Percentiles rank a stretch among this genome's conserved stretches.
Conservation (phyloP, 2,329 filamentous ascomycete genomes). For the Purpureocillium takamizusanense region DNA sequence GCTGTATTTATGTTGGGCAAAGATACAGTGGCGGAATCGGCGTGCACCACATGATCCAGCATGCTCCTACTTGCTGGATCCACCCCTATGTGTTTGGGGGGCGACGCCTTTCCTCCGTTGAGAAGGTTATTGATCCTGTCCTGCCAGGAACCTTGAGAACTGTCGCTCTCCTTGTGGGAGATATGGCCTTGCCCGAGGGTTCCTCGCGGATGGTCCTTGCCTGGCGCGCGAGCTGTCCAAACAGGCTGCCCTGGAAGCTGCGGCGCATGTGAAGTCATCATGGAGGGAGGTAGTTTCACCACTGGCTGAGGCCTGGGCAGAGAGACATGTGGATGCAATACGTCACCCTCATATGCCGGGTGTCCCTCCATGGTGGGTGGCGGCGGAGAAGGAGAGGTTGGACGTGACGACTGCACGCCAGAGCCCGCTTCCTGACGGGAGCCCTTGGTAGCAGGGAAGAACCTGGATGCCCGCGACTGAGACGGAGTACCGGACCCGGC, state of each 20-base stretch:
- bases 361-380: conserved; percentile 63
- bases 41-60: conserved; percentile 44
- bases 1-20: conserved; percentile 34
- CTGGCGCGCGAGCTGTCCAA: conserved; percentile 25
- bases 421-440: conserved; percentile 29
- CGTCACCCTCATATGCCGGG: conserved; percentile 62
- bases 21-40: conserved; percentile 59
- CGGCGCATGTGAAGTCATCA: conserved; percentile 13
- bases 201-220: conserved; percentile 19
- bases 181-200: conserved; percentile 12
- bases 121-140: conserved; percentile 75
- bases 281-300: conserved; percentile 67
- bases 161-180: conserved; percentile 19
- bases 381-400: conserved; percentile 58
- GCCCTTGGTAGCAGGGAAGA: conserved; percentile 48
- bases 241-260: conserved; percentile 16
- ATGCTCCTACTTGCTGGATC: conserved; percentile 60
- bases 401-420: conserved; percentile 28
- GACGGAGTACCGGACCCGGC: conserved; percentile 25
- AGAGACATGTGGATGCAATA: conserved; percentile 56
- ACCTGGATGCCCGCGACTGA: conserved; percentile 45
- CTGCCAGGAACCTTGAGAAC: conserved; percentile 55
- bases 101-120: conserved; percentile 53
- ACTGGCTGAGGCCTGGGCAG: conserved; percentile 63
- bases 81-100: conserved; percentile 50